These are phyloP conservation scores for Detonula confervacea DNA, from an alignment of 352 stramenopile species.

Conservation along the genomic window DNA sequence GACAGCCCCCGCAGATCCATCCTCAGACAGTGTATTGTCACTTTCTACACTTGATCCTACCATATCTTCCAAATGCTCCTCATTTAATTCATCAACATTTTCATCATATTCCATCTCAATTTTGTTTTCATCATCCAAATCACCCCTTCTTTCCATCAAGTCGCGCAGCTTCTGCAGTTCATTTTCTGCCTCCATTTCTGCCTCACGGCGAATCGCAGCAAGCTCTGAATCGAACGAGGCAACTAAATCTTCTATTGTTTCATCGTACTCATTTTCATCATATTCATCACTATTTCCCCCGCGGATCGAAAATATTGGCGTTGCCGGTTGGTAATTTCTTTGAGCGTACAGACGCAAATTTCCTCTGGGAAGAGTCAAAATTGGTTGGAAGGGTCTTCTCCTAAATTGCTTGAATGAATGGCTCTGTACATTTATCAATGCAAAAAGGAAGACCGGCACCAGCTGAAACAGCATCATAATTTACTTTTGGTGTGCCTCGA, in stretches of 20 bases:
- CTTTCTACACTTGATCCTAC: too few species aligned
- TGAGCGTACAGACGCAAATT: neutral
- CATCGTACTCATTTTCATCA: constrained; percentile 1
- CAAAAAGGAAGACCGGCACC: neutral
- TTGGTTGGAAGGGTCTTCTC: neutral
- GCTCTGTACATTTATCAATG: constrained; percentile 4
- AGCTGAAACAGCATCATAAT: constrained; percentile 5
- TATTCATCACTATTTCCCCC: constrained; percentile 4
- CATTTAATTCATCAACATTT: neutral
- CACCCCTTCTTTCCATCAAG: constrained; percentile 18
- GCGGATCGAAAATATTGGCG: constrained; percentile 26
- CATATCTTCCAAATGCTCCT: neutral
- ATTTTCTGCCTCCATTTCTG: constrained; percentile 49
- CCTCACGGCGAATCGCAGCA: constrained; percentile 38
- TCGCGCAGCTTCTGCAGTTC: constrained; percentile 44
- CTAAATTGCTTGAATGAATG: constrained; percentile 9
- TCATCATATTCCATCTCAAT: neutral
- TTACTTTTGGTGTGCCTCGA: too few species aligned
- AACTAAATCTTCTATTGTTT: constrained; percentile 32
- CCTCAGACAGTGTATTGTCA: too few species aligned
- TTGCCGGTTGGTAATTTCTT: neutral
- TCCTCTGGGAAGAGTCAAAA: neutral
- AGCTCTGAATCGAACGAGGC: constrained; percentile 54
- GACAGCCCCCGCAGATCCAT: too few species aligned
- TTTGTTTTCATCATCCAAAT: constrained; percentile 14